phyloP scores from a whole-genome alignment of 2,329 filamentous ascomycete species.

The Bipolaris cookei region DNA sequence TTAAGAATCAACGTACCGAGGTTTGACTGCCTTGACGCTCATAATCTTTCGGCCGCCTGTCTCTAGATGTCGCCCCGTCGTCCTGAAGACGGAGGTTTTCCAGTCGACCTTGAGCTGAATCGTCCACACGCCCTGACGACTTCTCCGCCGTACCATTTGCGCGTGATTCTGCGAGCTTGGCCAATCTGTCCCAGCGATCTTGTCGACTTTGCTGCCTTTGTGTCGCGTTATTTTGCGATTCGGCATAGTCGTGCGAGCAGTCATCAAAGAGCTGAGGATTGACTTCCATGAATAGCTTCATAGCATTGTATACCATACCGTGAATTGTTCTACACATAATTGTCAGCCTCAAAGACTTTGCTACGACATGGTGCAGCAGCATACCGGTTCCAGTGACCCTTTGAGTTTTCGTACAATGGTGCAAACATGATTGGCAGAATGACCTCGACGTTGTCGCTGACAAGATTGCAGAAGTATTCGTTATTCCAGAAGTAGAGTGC shows the following conservation, averaged over 20 bases:
- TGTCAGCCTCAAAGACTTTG: conserved; percentile 24
- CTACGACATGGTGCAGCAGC: conserved; percentile 28
- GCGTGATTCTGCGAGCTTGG: conserved; percentile 77
- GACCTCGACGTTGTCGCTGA: conserved; percentile 98
- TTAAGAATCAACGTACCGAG: conserved; percentile 54
- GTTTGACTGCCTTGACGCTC: conserved; percentile 50
- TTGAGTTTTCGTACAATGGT: conserved; percentile 96
- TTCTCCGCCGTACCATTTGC: conserved; percentile 57
- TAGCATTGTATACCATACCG: conserved; percentile 99
- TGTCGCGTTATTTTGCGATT: conserved; percentile 91
- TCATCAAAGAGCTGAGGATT: conserved; percentile 98
- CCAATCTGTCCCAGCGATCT: conserved; percentile 86
- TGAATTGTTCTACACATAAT: conserved; percentile 81
- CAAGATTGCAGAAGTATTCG: conserved; percentile 98
- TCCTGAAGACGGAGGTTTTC: conserved; percentile 92
- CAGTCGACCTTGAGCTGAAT: conserved; percentile 81
- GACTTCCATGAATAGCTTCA: conserved; percentile 99
- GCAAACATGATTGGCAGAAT: conserved; percentile 99
- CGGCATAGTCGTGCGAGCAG: conserved; percentile 97
- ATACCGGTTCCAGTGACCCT: conserved; percentile 98
- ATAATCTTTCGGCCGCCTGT: conserved; percentile 50
- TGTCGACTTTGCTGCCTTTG: conserved; percentile 81
- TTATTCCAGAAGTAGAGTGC: conserved; percentile 99
- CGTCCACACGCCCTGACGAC: conserved; percentile 64
- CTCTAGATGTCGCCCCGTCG: conserved; percentile 55